phyloP scores from a whole-genome alignment of 495 filamentous ascomycete genomes.

The Oidiodendron maius region DNA sequence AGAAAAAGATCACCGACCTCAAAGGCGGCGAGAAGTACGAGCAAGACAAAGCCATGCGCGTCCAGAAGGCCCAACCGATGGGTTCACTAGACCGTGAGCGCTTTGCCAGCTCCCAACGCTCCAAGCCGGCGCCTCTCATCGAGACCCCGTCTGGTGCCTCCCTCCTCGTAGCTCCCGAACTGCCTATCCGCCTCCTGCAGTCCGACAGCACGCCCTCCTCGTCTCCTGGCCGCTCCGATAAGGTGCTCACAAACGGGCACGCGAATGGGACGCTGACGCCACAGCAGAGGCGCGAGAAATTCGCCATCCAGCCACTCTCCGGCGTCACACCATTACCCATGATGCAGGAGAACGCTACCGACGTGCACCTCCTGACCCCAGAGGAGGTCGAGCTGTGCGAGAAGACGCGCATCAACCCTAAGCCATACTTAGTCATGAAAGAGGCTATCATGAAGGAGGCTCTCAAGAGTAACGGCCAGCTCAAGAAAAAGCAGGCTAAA shows the following conservation, averaged over 20 bases:
- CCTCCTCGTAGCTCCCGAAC: conserved; percentile 69
- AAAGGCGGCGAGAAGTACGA: conserved; percentile 92
- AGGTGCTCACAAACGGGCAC: conserved; percentile 35
- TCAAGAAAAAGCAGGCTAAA: conserved; percentile 66
- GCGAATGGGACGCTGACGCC: conserved; percentile 33
- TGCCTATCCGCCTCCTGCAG: conserved; percentile 51
- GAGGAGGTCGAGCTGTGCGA: conserved; percentile 85
- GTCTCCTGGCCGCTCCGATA: conserved; percentile 12
- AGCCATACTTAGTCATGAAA: conserved; percentile 92
- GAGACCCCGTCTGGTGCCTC: conserved; percentile 68
- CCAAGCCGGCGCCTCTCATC: conserved; percentile 49
- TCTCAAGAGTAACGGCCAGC: conserved; percentile 72
- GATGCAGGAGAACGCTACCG: conserved; percentile 64
- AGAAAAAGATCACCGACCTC: conserved; percentile 74
- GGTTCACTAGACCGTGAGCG: conserved; percentile 75
- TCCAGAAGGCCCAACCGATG: conserved; percentile 62
- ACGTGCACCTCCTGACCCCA: conserved; percentile 77
- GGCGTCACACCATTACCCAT: conserved; percentile 62
- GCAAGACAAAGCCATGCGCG: conserved; percentile 73
- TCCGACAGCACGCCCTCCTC: conserved; percentile 22
- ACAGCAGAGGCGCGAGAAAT: conserved; percentile 25
- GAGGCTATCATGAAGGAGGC: conserved; percentile 83
- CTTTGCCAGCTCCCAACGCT: conserved; percentile 56
- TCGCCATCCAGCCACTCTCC: conserved; percentile 38
- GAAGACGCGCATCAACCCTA: conserved; percentile 75